Evolutionary conservation across 176 grass and related monocot genomes (phyloP), one percentile per base, ranked within the genome.

Genomic region (Oryza glumipatula): DNA sequence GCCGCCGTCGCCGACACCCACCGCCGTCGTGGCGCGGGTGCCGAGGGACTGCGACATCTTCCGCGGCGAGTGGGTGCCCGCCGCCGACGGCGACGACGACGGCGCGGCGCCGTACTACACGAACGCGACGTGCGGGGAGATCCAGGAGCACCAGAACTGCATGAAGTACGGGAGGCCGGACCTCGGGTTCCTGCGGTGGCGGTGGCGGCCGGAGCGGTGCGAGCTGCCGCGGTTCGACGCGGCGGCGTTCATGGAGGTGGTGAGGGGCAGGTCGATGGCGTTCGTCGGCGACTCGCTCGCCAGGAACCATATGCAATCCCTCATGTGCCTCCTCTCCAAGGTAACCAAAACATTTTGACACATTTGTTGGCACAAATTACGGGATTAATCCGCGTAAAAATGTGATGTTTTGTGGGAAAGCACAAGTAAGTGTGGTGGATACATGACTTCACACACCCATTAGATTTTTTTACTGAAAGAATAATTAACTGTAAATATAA

Each of bases 91-190:
- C 3, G 52, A 3, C 3, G 52, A 58, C 54, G 70, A 10, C 23
- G 51, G 41, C 16, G 39, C n/a, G 21, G 54, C 17, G 32, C 85
- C 94, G 2, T 90, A 92, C 88, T 95, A 95, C 86, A 93, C 86
- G 12, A 88, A 92, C 80, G 46, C 8, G 45, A 91, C 33, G 70
- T 95, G 94, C 82, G 66, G 63, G 38, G 30, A 65, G 22, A 95
- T 95, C 80, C 90, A 95, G 80, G 94, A 92, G 86, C 88, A 92
- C 88, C 94, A 95, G 86, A 95, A 95, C 83, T 95, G 94, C 88
- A 84, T 95, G 60, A 92, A 90, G 86, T 92, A 93, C 56, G 94
- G 91, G 14, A 73, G 88, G 16, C 94, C 91, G 0, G 91, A 95
- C 88, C 77, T 68, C 30, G 88, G 86, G 0, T 95, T 90, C 81